Percentiles rank a stretch among this genome's conserved stretches.
Evolutionary conservation across 2,329 filamentous ascomycete genomes (phyloP).

Genomic region (Fusarium coicis): DNA sequence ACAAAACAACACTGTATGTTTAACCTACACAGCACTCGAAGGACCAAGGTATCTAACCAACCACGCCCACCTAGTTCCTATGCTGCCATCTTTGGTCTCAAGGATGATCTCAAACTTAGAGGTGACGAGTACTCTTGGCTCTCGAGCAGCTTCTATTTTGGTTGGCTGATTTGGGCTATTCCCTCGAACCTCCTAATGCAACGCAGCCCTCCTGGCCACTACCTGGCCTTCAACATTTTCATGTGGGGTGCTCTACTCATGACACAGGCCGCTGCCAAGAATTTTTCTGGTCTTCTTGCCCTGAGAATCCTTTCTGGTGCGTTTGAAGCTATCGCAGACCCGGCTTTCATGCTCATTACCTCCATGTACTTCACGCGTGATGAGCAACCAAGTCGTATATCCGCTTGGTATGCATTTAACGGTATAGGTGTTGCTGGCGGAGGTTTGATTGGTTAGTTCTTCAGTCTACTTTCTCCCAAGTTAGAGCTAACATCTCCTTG

Average conservation of each 20-base stretch:
- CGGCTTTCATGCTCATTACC: constrained; percentile 70
- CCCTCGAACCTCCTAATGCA: constrained; percentile 48
- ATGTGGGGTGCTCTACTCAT: constrained; percentile 62
- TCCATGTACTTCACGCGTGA: constrained; percentile 72
- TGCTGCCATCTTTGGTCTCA: constrained; percentile 73
- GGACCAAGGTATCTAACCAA: not conserved
- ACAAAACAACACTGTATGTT: constrained; percentile 60
- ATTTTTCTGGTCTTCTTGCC: constrained; percentile 65
- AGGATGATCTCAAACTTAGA: constrained; percentile 65
- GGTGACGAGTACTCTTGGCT: constrained; percentile 65
- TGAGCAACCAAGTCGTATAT: constrained; percentile 70
- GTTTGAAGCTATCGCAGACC: constrained; percentile 66
- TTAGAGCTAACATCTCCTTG: not conserved
- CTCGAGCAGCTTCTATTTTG: constrained; percentile 51
- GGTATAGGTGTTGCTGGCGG: constrained; percentile 69
- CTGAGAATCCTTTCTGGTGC: constrained; percentile 71
- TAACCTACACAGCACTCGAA: too few species aligned
- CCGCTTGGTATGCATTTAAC: constrained; percentile 69
- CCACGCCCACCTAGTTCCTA: constrained; percentile 57
- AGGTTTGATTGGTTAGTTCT: constrained; percentile 53
- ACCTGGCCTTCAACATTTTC: constrained; percentile 61
- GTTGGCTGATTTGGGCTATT: constrained; percentile 52
- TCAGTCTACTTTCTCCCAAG: not conserved
- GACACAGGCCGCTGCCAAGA: constrained; percentile 64
- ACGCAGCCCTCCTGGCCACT: constrained; percentile 50